Evolutionary conservation across 768 basidiomycete genomes (phyloP).

Genomic region (Psilocybe tampanensis): DNA sequence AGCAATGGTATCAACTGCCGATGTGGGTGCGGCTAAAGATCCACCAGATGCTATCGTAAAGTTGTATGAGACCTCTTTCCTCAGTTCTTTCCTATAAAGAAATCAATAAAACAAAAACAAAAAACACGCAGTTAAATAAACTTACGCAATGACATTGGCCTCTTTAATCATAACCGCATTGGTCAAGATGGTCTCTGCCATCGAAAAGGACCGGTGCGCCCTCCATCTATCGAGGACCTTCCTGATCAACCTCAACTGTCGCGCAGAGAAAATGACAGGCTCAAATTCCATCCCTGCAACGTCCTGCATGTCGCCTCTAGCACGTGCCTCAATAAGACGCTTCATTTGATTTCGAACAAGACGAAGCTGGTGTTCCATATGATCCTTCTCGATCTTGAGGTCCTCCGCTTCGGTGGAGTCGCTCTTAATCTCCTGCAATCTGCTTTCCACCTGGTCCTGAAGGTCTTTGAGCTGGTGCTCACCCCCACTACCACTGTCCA

Average conservation of each 20-base stretch:
- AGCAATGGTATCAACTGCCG: constrained; percentile 83
- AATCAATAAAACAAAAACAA: constrained; percentile 4
- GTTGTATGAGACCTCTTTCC: constrained; percentile 89
- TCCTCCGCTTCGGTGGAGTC: constrained; percentile 75
- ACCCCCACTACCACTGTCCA: too few relatives aligned
- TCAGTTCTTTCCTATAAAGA: constrained; percentile 72
- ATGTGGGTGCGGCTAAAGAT: constrained; percentile 74
- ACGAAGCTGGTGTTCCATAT: constrained; percentile 88
- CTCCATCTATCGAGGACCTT: constrained; percentile 88
- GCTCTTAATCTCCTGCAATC: constrained; percentile 60
- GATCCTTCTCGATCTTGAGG: constrained; percentile 86
- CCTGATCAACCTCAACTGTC: constrained; percentile 79
- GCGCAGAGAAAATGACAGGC: constrained; percentile 80
- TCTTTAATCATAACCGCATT: constrained; percentile 90
- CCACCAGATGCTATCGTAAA: constrained; percentile 89
- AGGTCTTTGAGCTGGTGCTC: constrained; percentile 64
- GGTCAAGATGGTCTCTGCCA: constrained; percentile 88
- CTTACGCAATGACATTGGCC: constrained; percentile 89
- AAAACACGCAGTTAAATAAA: constrained; percentile 8
- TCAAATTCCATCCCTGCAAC: constrained; percentile 67
- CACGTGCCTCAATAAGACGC: constrained; percentile 73
- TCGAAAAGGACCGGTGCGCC: constrained; percentile 80
- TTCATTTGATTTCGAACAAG: constrained; percentile 83
- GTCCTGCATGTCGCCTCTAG: constrained; percentile 71
- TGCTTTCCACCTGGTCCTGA: constrained; percentile 75